These are phyloP conservation scores for Murraya koenigii DNA, from an alignment of 345 rosid species.

Conservation along the genomic window DNA sequence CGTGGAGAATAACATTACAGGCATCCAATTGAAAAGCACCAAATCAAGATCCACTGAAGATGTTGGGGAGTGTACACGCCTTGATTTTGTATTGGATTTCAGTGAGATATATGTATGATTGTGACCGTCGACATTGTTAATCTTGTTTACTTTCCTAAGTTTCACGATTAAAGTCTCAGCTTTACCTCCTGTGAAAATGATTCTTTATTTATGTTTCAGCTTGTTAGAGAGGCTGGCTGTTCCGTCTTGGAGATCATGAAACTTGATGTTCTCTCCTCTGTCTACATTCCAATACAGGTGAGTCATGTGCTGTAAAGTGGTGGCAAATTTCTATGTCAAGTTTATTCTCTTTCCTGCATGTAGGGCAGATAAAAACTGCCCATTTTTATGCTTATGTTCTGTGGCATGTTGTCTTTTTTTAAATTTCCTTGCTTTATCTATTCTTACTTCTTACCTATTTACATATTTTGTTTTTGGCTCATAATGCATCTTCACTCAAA, in stretches of 20 bases:
- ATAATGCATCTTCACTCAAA: neutral
- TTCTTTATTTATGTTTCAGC: conserved; percentile 53
- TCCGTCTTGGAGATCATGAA: conserved; percentile 88
- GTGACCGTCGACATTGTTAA: conserved; percentile 17
- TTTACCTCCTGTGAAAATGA: conserved; percentile 15
- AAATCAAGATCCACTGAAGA: conserved; percentile 80
- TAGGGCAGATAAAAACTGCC: conserved; percentile 9
- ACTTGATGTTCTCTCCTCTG: conserved; percentile 71
- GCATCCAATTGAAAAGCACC: conserved; percentile 66
- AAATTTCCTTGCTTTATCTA: neutral
- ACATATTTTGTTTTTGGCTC: conserved; percentile 2
- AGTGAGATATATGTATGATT: conserved; percentile 89
- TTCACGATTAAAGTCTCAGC: conserved; percentile 10
- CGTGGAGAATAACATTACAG: conserved; percentile 78
- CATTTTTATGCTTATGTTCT: neutral
- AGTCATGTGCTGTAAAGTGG: conserved; percentile 22
- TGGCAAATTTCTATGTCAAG: conserved; percentile 17
- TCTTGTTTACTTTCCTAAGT: conserved; percentile 22
- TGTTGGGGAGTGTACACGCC: conserved; percentile 86
- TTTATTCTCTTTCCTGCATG: neutral
- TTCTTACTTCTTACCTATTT: neutral
- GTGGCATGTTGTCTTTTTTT: neutral
- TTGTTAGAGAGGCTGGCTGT: conserved; percentile 70
- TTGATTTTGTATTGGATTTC: conserved; percentile 85
- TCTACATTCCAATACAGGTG: conserved; percentile 83